Evolutionary conservation across 2,329 filamentous ascomycete genomes (phyloP).

Genomic region (Fusarium sp.): DNA sequence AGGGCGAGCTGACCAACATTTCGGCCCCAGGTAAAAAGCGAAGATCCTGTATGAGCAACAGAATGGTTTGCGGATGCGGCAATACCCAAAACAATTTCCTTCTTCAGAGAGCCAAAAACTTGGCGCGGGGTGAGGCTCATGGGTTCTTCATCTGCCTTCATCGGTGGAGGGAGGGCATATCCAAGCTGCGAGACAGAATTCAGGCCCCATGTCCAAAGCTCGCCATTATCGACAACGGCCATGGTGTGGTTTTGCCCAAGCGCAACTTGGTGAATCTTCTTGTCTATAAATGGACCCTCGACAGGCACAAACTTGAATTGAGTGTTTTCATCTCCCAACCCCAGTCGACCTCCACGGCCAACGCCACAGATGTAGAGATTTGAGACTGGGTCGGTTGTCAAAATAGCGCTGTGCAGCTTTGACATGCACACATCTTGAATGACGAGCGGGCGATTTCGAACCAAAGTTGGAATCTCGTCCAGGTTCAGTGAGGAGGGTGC

Average conservation of each 20-base stretch:
- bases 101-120: constrained; percentile 91
- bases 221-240: constrained; percentile 86
- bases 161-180: constrained; percentile 77
- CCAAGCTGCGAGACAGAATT: constrained; percentile 89
- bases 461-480: constrained; percentile 76
- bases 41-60: constrained; percentile 83
- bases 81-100: constrained; percentile 82
- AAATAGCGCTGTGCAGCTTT: constrained; percentile 89
- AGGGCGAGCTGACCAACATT: constrained; percentile 94
- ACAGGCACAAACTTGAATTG: constrained; percentile 89
- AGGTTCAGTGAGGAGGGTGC: constrained; percentile 47
- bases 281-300: constrained; percentile 80
- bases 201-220: constrained; percentile 94
- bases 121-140: constrained; percentile 86
- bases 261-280: constrained; percentile 80
- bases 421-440: constrained; percentile 89
- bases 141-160: constrained; percentile 82
- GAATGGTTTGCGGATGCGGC: constrained; percentile 94
- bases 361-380: constrained; percentile 96
- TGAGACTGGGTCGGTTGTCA: constrained; percentile 87
- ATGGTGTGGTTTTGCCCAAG: constrained; percentile 93
- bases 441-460: constrained; percentile 77
- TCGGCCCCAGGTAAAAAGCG: constrained; percentile 93
- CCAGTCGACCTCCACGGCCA: constrained; percentile 88
- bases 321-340: constrained; percentile 89